Percentiles rank a stretch among this genome's conserved stretches.
phyloP scores from a whole-genome alignment of 176 grass and related monocot species.

The Cenchrus purpureus region DNA sequence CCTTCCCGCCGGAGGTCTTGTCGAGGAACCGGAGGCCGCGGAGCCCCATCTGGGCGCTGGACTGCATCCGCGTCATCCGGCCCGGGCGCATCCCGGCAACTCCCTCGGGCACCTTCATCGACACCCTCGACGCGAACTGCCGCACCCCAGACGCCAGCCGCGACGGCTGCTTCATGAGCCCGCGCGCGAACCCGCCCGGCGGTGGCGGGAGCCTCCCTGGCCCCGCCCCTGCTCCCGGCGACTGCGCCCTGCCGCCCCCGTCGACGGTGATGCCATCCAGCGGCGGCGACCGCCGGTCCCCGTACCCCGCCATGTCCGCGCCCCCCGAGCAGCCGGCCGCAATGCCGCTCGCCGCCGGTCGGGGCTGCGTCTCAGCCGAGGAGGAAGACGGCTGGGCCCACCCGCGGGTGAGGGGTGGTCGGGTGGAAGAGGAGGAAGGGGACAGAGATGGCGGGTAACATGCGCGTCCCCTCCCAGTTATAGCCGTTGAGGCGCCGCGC shows the following conservation, averaged over 20 bases:
- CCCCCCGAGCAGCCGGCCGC: neutral
- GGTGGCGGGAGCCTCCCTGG: constrained; percentile 22
- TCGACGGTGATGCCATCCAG: constrained; percentile 42
- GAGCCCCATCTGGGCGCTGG: constrained; percentile 69
- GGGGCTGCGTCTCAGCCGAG: neutral
- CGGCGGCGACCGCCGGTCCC: constrained; percentile 33
- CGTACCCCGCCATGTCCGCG: constrained; percentile 40
- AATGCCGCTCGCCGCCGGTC: constrained; percentile 41
- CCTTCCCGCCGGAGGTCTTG: constrained; percentile 76
- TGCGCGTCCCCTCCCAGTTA: constrained; percentile 50
- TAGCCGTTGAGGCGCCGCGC: constrained; percentile 58
- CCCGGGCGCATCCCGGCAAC: constrained; percentile 45
- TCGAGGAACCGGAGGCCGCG: constrained; percentile 77
- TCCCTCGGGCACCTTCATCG: constrained; percentile 75
- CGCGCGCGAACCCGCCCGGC: constrained; percentile 40
- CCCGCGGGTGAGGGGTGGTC: constrained; percentile 5
- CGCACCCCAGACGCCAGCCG: constrained; percentile 55
- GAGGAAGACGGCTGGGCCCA: constrained; percentile 9
- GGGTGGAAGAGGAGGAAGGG: neutral
- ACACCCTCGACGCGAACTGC: constrained; percentile 66
- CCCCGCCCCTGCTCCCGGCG: neutral
- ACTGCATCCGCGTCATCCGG: constrained; percentile 71
- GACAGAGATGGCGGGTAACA: constrained; percentile 65
- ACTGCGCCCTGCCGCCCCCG: neutral
- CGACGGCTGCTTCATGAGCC: constrained; percentile 64